phyloP scores from a whole-genome alignment of 768 basidiomycete genomes.

The Kwoniella sp. region DNA sequence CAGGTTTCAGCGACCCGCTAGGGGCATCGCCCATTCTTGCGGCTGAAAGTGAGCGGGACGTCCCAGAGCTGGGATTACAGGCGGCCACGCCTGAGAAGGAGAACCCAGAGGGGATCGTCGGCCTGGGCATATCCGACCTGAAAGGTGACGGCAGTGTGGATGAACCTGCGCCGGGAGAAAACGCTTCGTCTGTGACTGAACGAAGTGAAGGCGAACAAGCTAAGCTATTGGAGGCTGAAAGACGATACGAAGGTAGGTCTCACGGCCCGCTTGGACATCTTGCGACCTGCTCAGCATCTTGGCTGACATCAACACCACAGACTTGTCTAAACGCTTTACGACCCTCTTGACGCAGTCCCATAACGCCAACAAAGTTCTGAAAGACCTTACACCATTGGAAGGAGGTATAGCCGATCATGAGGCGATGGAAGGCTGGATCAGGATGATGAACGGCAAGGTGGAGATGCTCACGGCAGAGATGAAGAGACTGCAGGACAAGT shows the following conservation, averaged over 20 bases:
- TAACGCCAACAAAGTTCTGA: conserved; percentile 59
- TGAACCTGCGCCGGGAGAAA: no score
- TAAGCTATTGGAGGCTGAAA: conserved; percentile 13
- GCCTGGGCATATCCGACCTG: background rate
- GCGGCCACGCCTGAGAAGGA: conserved; percentile 10
- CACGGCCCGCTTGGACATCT: background rate
- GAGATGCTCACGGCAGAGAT: conserved; percentile 79
- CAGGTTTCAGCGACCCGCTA: conserved; percentile 30
- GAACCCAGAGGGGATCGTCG: conserved; percentile 3
- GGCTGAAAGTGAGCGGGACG: background rate
- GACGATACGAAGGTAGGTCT: conserved; percentile 25
- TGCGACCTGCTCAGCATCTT: background rate
- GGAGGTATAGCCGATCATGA: conserved; percentile 60
- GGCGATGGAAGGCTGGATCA: conserved; percentile 69
- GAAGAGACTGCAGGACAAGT: conserved; percentile 65
- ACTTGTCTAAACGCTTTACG: conserved; percentile 26
- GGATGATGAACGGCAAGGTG: conserved; percentile 62
- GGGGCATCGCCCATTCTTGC: conserved; percentile 23
- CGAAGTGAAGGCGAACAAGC: background rate
- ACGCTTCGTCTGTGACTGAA: no score
- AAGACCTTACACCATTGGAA: conserved; percentile 67
- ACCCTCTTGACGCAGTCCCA: conserved; percentile 21
- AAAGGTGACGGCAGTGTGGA: conserved; percentile 2
- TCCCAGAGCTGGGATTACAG: conserved; percentile 10
- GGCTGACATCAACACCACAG: no score